Base-by-base conservation (phyloP, 2,329 filamentous ascomycete genomes). In the Ophiognomonia clavigignenti-juglandacearum region DNA sequence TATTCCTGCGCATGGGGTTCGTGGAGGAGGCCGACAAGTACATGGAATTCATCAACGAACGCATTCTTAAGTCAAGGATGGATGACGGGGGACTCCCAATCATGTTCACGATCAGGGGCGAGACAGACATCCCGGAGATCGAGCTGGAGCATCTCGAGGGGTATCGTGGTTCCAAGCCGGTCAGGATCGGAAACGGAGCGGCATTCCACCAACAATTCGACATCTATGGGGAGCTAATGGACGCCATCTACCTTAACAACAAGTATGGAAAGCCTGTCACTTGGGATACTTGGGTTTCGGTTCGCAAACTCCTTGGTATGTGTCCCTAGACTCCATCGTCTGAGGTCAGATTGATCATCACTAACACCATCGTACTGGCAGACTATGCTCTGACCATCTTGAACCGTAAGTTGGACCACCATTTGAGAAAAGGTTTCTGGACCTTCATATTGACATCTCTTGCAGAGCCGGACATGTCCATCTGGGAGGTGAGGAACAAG, bases 21-120 rank as follows among this genome's bases (percentile, higher is more conserved):
- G 82, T 73, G 23, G 77, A 82, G 18, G 86, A 91, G 63, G 86
- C 86, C 4, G 83, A 90, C 60, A 81, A 84, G 1, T 91, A 88
- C 62, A 88, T 89, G 75, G 74, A 77, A 45, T 91, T 89, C 60
- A 88, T 91, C 54, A 86, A 79, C 64, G 78, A 86, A 54, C 77
- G 85, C 9, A 80, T 90, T 51, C 70, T 78, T 26, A 73, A 79
- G 50, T 82, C 82, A 1, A 73, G 79, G n/a, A 69, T 69, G 7
- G 61, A 74, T 1, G 77, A 83, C 41, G 78, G 80, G 24, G 80
- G 77, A 0, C 65, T 91, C 29, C 86, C 86, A 11, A 87, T 91
- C 59, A 90, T 91, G 86, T 89, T 90, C 60, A 87, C 83, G 34
- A 89, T 91, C 54, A 75, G 80, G 20, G 86, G 86, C 39, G 82